Percentiles rank a stretch among this genome's conserved stretches.
These are phyloP conservation scores for Hericium rajendrae DNA, from an alignment of 768 basidiomycete species.

Conservation along the genomic window DNA sequence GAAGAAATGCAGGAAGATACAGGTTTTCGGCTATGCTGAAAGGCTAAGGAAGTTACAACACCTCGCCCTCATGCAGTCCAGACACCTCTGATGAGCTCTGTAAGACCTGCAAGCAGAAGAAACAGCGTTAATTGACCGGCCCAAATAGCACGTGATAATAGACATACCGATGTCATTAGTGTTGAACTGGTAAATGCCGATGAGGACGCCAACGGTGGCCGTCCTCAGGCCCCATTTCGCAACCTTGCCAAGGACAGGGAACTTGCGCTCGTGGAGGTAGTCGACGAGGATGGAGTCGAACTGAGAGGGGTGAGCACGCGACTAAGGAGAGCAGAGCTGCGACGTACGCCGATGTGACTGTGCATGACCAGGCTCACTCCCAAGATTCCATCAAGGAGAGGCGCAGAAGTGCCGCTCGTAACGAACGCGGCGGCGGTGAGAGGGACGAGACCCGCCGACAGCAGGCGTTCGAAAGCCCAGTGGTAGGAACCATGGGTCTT, in stretches of 20 bases:
- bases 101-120: background rate
- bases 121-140: background rate
- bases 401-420: constrained; percentile 65
- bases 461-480: constrained; percentile 87
- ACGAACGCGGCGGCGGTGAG: constrained; percentile 81
- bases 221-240: constrained; percentile 69
- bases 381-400: constrained; percentile 83
- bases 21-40: too few relatives aligned
- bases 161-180: constrained; percentile 92
- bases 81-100: background rate
- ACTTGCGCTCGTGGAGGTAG: constrained; percentile 91
- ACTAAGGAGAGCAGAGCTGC: background rate
- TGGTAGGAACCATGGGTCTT: constrained; percentile 84
- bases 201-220: constrained; percentile 70
- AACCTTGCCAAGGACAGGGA: constrained; percentile 66
- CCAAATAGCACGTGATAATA: background rate
- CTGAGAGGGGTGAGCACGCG: constrained; percentile 25
- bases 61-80: background rate
- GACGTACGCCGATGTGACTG: constrained; percentile 86
- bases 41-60: too few relatives aligned
- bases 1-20: too few relatives aligned
- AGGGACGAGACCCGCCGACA: constrained; percentile 83
- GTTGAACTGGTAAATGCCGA: constrained; percentile 96
- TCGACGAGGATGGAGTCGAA: constrained; percentile 75
- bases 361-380: constrained; percentile 86